Evolutionary conservation across 257 asterid genomes (phyloP), one percentile per base, ranked within the genome.

Genomic region (Voacanga thouarsii): DNA sequence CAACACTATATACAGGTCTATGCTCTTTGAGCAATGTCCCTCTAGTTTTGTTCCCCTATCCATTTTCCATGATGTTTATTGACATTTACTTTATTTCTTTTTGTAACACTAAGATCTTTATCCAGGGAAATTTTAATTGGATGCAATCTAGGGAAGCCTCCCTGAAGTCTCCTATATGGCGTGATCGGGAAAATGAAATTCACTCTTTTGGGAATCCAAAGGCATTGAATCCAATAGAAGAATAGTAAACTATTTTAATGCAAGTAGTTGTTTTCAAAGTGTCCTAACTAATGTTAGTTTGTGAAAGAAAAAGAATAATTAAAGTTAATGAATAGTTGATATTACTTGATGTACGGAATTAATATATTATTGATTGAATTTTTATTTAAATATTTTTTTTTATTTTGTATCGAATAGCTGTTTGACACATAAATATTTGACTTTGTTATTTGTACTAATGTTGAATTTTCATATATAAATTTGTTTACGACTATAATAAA

Each of bases 61-160:
- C 45, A 50, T 51, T 50, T 53, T 9, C 65, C 66, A 11, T 41
- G 39, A 28, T 68, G 37, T 68, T 79, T 67, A 53, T 47, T 75
- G 74, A 26, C 78, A 78, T 74, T 71, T 53, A 39, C n/a, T 57
- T 50, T 56, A 80, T 71, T 81, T 76, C 21, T 66, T 79, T 72
- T 80, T 78, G 81, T 82, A 72, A 85, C 51, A 41, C 71, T 64
- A 69, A 77, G 78, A 63, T 11, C 57, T 28, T 75, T 70, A 28
- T 87, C 72, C 89, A 93, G 98, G 99, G 99, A 57, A 96, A 96
- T 86, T 88, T 93, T 90, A 96, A 96, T 86, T 96, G 99, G 99
- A 96, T 96, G 99, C 98, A 87, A 84, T 96, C 99, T 77, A 88
- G 99, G 81, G 99, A 96, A 89, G 55, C 98, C 82, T 92, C 98